Conservation (phyloP, 768 basidiomycete species). For the Tricholoma matsutake region DNA sequence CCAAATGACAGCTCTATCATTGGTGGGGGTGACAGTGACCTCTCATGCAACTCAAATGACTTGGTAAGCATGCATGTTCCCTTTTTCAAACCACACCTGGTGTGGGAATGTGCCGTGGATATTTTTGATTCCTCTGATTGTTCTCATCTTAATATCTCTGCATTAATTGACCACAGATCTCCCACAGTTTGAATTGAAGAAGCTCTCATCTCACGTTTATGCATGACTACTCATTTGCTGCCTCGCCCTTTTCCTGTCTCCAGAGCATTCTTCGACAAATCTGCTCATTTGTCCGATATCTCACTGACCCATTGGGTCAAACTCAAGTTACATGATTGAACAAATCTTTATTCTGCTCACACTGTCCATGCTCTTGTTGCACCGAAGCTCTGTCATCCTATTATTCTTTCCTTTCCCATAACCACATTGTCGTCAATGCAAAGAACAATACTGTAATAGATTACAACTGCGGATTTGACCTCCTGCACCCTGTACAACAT, state of each 20-base stretch:
- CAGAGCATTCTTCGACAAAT: background rate
- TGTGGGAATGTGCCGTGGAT: background rate
- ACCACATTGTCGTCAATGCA: background rate
- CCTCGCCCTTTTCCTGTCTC: no score
- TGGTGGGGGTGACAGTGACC: no score
- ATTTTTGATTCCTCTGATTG: background rate
- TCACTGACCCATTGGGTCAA: background rate
- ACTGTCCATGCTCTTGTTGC: no score
- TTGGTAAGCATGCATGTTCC: no score
- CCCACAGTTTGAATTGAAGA: no score
- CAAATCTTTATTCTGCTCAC: no score
- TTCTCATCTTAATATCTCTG: no score
- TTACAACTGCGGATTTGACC: background rate
- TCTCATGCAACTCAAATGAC: no score
- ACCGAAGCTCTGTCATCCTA: no score
- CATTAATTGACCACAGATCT: no score
- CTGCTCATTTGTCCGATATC: background rate
- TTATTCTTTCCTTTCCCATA: background rate
- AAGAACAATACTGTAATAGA: background rate
- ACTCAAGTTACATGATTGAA: no score
- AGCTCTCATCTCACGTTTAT: background rate
- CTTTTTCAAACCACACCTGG: background rate
- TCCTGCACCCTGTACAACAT: background rate
- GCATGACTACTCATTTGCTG: no score
- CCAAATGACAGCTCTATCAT: background rate